Evolutionary conservation across 164 flowering plant species (phyloP).

Genomic region (Stephania cephalantha): DNA sequence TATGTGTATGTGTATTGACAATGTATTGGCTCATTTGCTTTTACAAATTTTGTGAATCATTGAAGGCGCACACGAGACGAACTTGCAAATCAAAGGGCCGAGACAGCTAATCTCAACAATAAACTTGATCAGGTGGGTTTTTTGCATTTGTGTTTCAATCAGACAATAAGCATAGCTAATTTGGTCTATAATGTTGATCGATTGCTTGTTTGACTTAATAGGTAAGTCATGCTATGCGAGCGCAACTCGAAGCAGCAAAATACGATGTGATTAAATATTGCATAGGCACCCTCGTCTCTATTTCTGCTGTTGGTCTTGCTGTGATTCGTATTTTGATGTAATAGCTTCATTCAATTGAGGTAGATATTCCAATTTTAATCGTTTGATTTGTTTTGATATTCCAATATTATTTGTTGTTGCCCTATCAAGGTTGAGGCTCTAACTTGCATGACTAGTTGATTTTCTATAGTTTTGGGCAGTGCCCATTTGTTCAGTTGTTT

Average conservation of each 20-base stretch:
- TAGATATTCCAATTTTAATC: too few relatives aligned
- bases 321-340: slow-evolving; percentile 37
- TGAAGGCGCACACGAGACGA: slow-evolving; percentile 59
- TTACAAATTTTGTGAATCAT: background rate
- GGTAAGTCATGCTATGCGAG: slow-evolving; percentile 61
- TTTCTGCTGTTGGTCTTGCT: slow-evolving; percentile 60
- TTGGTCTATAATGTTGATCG: background rate
- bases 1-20: too few relatives aligned
- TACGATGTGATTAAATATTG: slow-evolving; percentile 69
- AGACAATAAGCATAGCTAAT: too few relatives aligned
- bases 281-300: slow-evolving; percentile 60
- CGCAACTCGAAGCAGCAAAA: slow-evolving; percentile 60
- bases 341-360: background rate
- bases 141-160: too few relatives aligned
- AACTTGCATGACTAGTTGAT: too few relatives aligned
- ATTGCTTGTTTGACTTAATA: slow-evolving; percentile 15
- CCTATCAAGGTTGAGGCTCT: too few relatives aligned
- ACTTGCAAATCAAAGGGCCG: slow-evolving; percentile 52
- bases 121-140: slow-evolving; percentile 51
- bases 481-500: too few relatives aligned
- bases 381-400: too few relatives aligned
- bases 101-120: slow-evolving; percentile 48
- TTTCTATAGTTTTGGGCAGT: too few relatives aligned
- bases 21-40: background rate
- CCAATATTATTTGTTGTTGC: too few relatives aligned